Base-by-base conservation (phyloP, 2,329 filamentous ascomycete species). In the Diaporthe ilicicola region DNA sequence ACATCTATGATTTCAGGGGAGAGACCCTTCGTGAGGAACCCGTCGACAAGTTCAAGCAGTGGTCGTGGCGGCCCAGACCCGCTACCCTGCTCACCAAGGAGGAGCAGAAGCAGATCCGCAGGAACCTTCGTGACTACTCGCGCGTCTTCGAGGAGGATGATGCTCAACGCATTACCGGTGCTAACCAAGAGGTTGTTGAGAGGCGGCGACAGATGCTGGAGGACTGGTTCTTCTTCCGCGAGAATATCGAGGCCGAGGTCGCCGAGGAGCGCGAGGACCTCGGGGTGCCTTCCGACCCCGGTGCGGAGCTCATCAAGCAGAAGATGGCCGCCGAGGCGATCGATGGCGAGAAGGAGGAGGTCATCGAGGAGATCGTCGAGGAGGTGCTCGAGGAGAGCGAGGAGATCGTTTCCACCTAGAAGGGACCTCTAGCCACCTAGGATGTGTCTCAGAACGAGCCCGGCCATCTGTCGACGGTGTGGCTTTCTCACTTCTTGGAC, bases 21-120 rank as follows among this genome's bases (percentile, higher is more conserved):
- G 92, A 93, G 77, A 89, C 92, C 68, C 90, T 99, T 68, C 92
- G 94, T 71, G 97, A 99, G 84, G 94, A 98, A 82, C 92, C 91
- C 65, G 88, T 97, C 71, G 96, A 99, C 76, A 97, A 97, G 83
- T 98, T 99, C 90, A 98, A 98, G 89, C 96, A 99, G 83, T 94
- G 95, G 84, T 83, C 93, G 74, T 99, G 96, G 96, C 93, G 96
- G 54, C 96, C 96, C 24, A 93, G 96, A 53, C 96, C 96, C 24
- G 82, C 93, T 9, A 96, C 94, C n/a, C 90, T 99, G 74, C 92
- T 99, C 70, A 91, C 89, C 82, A 97, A 97, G 85, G 95, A 98
- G 74, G 95, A 99, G 87, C 96, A 98, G 86, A 97, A 98, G 88
- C 89, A 93, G 78, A 94, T 98, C 78, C 95, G 97, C 86, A 98